These are phyloP conservation scores for Arthrinium puccinioides DNA, from an alignment of 2,329 filamentous ascomycete genomes.

Conservation along the genomic window DNA sequence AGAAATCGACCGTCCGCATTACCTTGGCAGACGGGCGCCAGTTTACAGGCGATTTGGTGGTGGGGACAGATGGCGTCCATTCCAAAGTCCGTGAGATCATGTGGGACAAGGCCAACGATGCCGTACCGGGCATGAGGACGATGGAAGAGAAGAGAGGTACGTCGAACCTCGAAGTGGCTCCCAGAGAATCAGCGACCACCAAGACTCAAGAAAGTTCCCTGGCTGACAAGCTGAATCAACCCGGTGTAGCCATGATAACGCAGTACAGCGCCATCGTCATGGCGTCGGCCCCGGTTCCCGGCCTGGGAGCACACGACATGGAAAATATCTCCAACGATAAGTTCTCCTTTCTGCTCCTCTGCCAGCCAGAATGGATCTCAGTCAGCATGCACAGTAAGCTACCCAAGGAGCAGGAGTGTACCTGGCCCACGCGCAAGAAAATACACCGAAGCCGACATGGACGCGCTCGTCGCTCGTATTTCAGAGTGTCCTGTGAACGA, in stretches of 20 bases:
- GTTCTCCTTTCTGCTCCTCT: background rate
- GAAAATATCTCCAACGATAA: background rate
- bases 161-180: background rate
- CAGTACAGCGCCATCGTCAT: background rate
- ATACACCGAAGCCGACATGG: slow-evolving; percentile 23
- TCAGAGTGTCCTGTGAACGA: slow-evolving; percentile 18
- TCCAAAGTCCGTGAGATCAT: background rate
- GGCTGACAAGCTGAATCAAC: no score
- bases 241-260: background rate
- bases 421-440: background rate
- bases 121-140: slow-evolving; percentile 6
- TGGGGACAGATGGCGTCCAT: background rate
- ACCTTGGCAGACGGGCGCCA: background rate
- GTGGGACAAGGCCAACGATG: slow-evolving; percentile 5
- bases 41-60: background rate
- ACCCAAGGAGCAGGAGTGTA: slow-evolving; percentile 12
- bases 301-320: background rate
- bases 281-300: background rate
- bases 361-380: slow-evolving; percentile 10
- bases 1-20: background rate
- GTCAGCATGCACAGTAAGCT: slow-evolving; percentile 11
- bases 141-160: slow-evolving; percentile 12
- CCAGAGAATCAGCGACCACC: slow-evolving; percentile 4
- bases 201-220: no score
- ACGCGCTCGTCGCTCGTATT: slow-evolving; percentile 17